These are phyloP conservation scores for Daldinia grandis DNA, from an alignment of 495 filamentous ascomycete genomes.

Conservation along the genomic window DNA sequence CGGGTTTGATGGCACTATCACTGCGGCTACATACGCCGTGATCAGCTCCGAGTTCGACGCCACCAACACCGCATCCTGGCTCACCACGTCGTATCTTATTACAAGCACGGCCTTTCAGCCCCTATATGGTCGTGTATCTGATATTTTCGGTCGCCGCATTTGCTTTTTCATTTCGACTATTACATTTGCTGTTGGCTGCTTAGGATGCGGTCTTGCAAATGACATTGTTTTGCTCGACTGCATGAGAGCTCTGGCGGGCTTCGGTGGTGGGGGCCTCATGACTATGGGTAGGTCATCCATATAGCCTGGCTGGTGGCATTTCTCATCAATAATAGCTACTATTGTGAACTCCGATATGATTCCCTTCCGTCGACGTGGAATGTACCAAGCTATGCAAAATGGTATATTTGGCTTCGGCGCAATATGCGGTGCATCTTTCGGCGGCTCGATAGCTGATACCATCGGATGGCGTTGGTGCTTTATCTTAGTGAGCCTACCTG, in stretches of 20 bases:
- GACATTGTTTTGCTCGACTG: constrained; percentile 54
- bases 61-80: constrained; percentile 67
- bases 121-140: constrained; percentile 56
- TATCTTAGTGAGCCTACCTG: constrained; percentile 56
- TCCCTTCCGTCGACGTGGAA: constrained; percentile 67
- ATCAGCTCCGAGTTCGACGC: constrained; percentile 66
- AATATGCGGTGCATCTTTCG: constrained; percentile 58
- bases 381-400: constrained; percentile 72
- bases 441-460: constrained; percentile 57
- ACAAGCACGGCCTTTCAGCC: constrained; percentile 73
- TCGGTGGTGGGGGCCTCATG: constrained; percentile 69
- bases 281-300: constrained; percentile 62
- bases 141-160: constrained; percentile 62
- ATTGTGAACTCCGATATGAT: constrained; percentile 74
- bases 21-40: constrained; percentile 69
- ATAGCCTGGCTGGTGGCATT: not conserved
- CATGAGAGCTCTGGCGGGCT: constrained; percentile 60
- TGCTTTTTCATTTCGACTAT: constrained; percentile 60
- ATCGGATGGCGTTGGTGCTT: constrained; percentile 64
- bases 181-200: constrained; percentile 56
- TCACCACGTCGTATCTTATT: constrained; percentile 78
- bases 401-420: constrained; percentile 66
- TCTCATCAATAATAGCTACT: constrained; percentile 55
- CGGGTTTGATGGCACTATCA: constrained; percentile 73
- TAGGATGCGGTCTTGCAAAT: constrained; percentile 56